A percentile compares a stretch with the other conserved stretches of the same genome.
Conservation (phyloP, 169 alveolate species). For the Cryptosporidium canis region DNA sequence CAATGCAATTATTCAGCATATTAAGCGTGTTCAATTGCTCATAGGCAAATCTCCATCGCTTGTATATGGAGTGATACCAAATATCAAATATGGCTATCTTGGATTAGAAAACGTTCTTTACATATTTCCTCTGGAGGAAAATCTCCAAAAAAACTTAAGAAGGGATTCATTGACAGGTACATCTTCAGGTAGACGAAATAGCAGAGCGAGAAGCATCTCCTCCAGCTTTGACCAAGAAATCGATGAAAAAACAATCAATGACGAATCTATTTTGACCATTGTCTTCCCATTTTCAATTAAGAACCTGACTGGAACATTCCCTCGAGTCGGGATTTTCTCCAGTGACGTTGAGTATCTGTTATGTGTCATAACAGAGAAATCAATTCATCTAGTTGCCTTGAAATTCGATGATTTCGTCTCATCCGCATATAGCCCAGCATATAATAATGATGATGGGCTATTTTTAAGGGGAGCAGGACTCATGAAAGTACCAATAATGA, state of each 20-base stretch:
- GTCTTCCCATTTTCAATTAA: conserved; percentile 43
- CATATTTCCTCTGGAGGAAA: conserved; percentile 28
- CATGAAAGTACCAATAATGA: conserved; percentile 17
- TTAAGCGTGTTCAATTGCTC: conserved; percentile 35
- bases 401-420: conserved; percentile 4
- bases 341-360: conserved; percentile 32
- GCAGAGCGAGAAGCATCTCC: not conserved
- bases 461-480: conserved; percentile 42
- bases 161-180: not conserved
- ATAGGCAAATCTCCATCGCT: conserved; percentile 54
- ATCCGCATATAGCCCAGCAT: not conserved
- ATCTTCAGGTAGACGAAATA: not conserved
- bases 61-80: conserved; percentile 28
- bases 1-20: conserved; percentile 17
- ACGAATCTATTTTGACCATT: conserved; percentile 8
- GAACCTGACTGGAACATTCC: conserved; percentile 44
- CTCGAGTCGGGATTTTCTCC: conserved; percentile 25
- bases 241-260: not conserved
- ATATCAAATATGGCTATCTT: conserved; percentile 35
- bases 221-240: not conserved
- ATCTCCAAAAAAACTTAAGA: not conserved
- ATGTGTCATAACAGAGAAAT: conserved; percentile 53
- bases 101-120: conserved; percentile 49
- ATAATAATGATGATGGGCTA: not conserved
- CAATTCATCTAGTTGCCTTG: conserved; percentile 17